A percentile compares a stretch with the other conserved stretches of the same genome.
phyloP scores from a whole-genome alignment of 2,329 filamentous ascomycete genomes.

The Lasiodiplodia sp. region DNA sequence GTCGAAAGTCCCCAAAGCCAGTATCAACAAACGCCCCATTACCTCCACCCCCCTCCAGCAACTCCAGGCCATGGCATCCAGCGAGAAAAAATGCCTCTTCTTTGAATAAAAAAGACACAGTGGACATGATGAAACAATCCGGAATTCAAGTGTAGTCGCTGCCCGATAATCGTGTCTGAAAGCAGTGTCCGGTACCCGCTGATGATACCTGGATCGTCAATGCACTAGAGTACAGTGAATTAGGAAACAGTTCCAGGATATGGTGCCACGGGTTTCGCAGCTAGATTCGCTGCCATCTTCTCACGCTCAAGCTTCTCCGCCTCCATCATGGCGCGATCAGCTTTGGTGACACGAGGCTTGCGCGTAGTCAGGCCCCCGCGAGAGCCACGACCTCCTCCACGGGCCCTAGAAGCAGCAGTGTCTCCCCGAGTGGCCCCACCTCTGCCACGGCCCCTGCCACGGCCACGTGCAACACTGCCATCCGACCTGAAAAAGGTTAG shows the following conservation, averaged over 20 bases:
- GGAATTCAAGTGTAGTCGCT: background rate
- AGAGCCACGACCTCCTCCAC: constrained; percentile 62
- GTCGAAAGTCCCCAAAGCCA: background rate
- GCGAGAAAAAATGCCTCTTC: background rate
- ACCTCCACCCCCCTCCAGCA: constrained; percentile 3
- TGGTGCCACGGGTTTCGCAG: constrained; percentile 30
- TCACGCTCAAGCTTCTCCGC: constrained; percentile 81
- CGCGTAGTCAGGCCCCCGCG: constrained; percentile 76
- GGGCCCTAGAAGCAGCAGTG: constrained; percentile 43
- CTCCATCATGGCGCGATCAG: constrained; percentile 81
- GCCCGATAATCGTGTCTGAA: background rate
- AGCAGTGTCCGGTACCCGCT: background rate
- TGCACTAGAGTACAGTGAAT: background rate
- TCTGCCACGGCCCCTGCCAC: constrained; percentile 63
- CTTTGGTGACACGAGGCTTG: constrained; percentile 87
- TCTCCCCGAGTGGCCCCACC: constrained; percentile 55
- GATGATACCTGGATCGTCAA: background rate
- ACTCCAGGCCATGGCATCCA: constrained; percentile 11
- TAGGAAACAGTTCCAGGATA: constrained; percentile 16
- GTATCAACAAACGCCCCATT: constrained; percentile 23
- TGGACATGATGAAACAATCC: background rate
- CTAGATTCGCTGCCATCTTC: constrained; percentile 47
- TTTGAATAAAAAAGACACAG: background rate
- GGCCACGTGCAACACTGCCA: constrained; percentile 73
- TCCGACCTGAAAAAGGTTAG: constrained; percentile 64